phyloP scores from a whole-genome alignment of 2,329 filamentous ascomycete genomes.

The Colletotrichum sp. region DNA sequence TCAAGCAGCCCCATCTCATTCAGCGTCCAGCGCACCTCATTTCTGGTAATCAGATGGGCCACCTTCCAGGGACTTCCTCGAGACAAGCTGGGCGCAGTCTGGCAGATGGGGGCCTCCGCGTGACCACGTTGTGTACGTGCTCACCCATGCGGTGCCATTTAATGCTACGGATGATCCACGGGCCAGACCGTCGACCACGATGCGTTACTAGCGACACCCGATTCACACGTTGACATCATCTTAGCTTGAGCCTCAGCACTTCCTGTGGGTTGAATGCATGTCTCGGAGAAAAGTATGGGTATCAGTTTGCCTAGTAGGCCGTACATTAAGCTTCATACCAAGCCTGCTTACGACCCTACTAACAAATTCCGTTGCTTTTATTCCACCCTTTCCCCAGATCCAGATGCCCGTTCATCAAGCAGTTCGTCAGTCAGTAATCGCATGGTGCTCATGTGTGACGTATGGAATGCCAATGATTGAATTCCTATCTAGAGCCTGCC shows the following conservation, averaged over 20 bases:
- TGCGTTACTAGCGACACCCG: background rate
- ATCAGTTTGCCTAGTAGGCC: background rate
- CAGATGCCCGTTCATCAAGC: background rate
- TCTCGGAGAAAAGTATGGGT: background rate
- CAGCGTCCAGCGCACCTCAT: background rate
- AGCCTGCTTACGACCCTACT: background rate
- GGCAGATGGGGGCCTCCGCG: conserved; percentile 7
- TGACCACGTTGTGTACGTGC: background rate
- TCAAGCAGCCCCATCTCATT: background rate
- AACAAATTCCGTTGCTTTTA: background rate
- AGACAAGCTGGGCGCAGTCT: conserved; percentile 3
- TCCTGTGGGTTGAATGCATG: background rate
- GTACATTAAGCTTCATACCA: background rate
- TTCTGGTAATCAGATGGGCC: background rate
- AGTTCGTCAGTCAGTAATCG: background rate
- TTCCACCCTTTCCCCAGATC: background rate
- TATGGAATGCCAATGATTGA: conserved; percentile 25
- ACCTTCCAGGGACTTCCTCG: background rate
- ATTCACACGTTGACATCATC: conserved; percentile 12
- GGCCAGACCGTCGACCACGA: conserved; percentile 6
- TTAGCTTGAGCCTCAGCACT: background rate
- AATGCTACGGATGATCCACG: conserved; percentile 9
- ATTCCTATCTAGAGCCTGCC: conserved; percentile 25
- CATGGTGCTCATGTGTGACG: conserved; percentile 1
- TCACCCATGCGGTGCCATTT: background rate